Conservation (phyloP, 192 early-diverging fungal species). For the Dimargaris cristalligena region DNA sequence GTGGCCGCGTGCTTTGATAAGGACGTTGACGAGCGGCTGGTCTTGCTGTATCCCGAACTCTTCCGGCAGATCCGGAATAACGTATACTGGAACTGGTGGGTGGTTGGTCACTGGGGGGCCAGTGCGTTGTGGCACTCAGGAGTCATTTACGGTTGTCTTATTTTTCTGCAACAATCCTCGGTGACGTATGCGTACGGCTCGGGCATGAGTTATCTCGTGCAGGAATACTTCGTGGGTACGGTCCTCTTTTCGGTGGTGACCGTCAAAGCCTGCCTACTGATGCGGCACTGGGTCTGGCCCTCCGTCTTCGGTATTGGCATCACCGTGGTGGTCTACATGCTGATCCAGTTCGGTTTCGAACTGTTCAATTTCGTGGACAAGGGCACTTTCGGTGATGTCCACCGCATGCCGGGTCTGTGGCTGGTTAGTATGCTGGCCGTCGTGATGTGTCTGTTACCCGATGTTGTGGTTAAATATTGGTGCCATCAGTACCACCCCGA, state of each 20-base stretch:
- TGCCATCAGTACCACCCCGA: constrained; percentile 8
- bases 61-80: constrained; percentile 44
- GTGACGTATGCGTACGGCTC: constrained; percentile 5
- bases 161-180: background rate
- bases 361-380: constrained; percentile 4
- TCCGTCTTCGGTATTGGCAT: background rate
- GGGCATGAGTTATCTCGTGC: constrained; percentile 8
- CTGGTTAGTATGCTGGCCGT: background rate
- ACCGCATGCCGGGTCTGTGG: background rate
- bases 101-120: constrained; percentile 35
- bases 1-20: constrained; percentile 71
- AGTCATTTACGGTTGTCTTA: constrained; percentile 1
- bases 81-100: constrained; percentile 32
- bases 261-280: constrained; percentile 5
- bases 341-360: constrained; percentile 5
- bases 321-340: constrained; percentile 1
- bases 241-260: constrained; percentile 4
- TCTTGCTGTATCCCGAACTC: constrained; percentile 51
- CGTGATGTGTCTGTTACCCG: background rate
- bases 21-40: constrained; percentile 45
- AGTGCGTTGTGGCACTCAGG: constrained; percentile 34
- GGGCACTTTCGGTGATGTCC: constrained; percentile 3
- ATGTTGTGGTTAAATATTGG: constrained; percentile 8
- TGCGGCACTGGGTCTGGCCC: constrained; percentile 12
- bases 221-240: constrained; percentile 10